A percentile compares a stretch with the other conserved stretches of the same genome.
Evolutionary conservation across 1,139 yeast species (phyloP).

Genomic region (Arxiozyma slooffiae): DNA sequence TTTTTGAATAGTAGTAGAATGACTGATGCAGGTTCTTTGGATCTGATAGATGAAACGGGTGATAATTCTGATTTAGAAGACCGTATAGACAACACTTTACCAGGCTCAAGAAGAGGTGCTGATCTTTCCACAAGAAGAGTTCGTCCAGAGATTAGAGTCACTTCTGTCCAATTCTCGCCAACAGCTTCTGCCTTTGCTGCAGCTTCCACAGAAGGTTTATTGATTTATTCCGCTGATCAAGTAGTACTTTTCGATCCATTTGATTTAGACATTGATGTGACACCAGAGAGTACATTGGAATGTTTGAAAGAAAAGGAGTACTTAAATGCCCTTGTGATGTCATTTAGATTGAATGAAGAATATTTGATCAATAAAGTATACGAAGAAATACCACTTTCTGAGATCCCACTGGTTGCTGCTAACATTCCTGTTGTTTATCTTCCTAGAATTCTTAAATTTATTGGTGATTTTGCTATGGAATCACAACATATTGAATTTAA

Average conservation of each 20-base stretch:
- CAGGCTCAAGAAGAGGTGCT: conserved; percentile 78
- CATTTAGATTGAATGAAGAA: conserved; percentile 81
- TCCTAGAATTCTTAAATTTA: conserved; percentile 53
- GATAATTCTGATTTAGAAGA: conserved; percentile 83
- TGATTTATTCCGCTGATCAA: conserved; percentile 73
- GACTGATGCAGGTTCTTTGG: conserved; percentile 84
- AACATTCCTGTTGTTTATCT: conserved; percentile 73
- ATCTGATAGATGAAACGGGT: conserved; percentile 72
- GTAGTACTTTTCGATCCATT: conserved; percentile 81
- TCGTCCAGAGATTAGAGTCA: conserved; percentile 74
- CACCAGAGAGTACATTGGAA: conserved; percentile 66
- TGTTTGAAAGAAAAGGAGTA: conserved; percentile 60
- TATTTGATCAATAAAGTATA: conserved; percentile 64
- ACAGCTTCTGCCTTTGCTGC: conserved; percentile 89
- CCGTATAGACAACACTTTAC: conserved; percentile 62
- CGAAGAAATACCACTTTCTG: conserved; percentile 67
- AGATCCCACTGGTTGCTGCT: conserved; percentile 53
- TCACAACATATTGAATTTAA: conserved; percentile 81
- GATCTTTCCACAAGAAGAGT: conserved; percentile 72
- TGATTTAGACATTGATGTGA: conserved; percentile 85
- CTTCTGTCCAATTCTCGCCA: conserved; percentile 75
- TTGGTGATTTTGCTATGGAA: conserved; percentile 62
- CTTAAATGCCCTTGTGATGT: conserved; percentile 78
- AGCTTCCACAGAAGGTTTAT: conserved; percentile 88
- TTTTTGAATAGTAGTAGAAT: conserved; percentile 68